A percentile compares a stretch with the other conserved stretches of the same genome.
phyloP scores from a whole-genome alignment of 768 basidiomycete species.

The Amanita fuliginea region DNA sequence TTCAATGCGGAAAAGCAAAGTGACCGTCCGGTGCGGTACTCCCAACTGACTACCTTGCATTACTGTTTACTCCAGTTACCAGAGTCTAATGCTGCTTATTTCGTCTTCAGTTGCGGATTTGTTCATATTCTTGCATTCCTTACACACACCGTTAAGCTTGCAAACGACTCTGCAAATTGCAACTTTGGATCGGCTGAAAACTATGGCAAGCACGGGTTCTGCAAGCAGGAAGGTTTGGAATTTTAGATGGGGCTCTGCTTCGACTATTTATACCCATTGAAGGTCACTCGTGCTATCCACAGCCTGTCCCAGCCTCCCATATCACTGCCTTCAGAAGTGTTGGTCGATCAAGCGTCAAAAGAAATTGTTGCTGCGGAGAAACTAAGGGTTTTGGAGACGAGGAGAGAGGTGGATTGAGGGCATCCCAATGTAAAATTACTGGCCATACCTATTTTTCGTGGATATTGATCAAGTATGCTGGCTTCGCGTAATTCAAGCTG shows the following conservation, averaged over 20 bases:
- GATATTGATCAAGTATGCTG: slow-evolving; percentile 2
- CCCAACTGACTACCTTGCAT: not conserved
- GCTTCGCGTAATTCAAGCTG: slow-evolving; percentile 33
- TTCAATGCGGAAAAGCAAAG: slow-evolving; percentile 35
- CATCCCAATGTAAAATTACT: not conserved
- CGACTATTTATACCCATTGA: not conserved
- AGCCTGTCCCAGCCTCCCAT: slow-evolving; percentile 39
- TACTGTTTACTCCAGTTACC: slow-evolving; percentile 5
- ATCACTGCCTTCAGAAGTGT: slow-evolving; percentile 29
- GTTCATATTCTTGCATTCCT: slow-evolving; percentile 48
- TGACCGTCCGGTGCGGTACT: slow-evolving; percentile 25
- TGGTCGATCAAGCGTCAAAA: slow-evolving; percentile 48
- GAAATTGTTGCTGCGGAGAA: slow-evolving; percentile 65
- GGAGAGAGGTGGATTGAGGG: slow-evolving; percentile 19
- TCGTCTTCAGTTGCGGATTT: slow-evolving; percentile 57
- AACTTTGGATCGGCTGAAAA: slow-evolving; percentile 38
- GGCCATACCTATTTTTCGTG: not conserved
- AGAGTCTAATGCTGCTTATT: slow-evolving; percentile 45
- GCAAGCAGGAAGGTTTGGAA: slow-evolving; percentile 36
- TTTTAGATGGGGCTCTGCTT: not conserved
- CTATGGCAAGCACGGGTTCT: slow-evolving; percentile 36
- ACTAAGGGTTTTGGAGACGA: slow-evolving; percentile 39
- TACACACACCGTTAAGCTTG: slow-evolving; percentile 41
- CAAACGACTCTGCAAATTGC: slow-evolving; percentile 40
- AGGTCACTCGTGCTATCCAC: slow-evolving; percentile 48